Percentiles rank a stretch among this genome's conserved stretches.
Evolutionary conservation across 495 filamentous ascomycete species (phyloP).

Genomic region (Durotheca rogersii): DNA sequence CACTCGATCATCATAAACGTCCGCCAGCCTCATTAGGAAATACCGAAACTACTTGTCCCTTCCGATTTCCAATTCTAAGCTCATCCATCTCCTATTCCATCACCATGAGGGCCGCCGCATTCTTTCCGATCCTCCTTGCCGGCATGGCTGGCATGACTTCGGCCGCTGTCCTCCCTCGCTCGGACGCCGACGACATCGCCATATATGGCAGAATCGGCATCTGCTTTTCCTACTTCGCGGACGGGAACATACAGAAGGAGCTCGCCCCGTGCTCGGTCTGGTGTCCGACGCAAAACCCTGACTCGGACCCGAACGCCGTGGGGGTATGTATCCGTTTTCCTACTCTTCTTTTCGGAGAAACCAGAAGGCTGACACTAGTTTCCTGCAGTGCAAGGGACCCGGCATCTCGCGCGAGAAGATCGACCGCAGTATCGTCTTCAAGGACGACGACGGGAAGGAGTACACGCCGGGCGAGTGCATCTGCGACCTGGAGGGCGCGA

Average conservation of each 20-base stretch:
- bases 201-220: constrained; percentile 25
- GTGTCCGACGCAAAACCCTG: constrained; percentile 18
- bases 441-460: constrained; percentile 27
- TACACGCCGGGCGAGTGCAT: constrained; percentile 19
- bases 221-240: constrained; percentile 23
- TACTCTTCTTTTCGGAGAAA: not conserved
- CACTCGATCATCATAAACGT: not conserved
- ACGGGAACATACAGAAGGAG: constrained; percentile 16
- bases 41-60: not conserved
- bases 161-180: constrained; percentile 17
- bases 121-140: constrained; percentile 5
- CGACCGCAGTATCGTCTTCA: constrained; percentile 13
- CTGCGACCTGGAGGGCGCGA: constrained; percentile 14
- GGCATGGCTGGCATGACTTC: not conserved
- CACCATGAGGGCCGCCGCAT: constrained; percentile 10
- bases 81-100: not conserved
- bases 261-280: constrained; percentile 23
- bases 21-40: not conserved
- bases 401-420: constrained; percentile 6
- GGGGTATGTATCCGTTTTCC: constrained; percentile 9
- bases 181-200: constrained; percentile 21
- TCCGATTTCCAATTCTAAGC: not conserved
- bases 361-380: constrained; percentile 1
- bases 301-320: constrained; percentile 23
- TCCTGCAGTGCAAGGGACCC: constrained; percentile 19